phyloP scores from a whole-genome alignment of 106 monocot species.

The Dioscorea zingiberensis region DNA sequence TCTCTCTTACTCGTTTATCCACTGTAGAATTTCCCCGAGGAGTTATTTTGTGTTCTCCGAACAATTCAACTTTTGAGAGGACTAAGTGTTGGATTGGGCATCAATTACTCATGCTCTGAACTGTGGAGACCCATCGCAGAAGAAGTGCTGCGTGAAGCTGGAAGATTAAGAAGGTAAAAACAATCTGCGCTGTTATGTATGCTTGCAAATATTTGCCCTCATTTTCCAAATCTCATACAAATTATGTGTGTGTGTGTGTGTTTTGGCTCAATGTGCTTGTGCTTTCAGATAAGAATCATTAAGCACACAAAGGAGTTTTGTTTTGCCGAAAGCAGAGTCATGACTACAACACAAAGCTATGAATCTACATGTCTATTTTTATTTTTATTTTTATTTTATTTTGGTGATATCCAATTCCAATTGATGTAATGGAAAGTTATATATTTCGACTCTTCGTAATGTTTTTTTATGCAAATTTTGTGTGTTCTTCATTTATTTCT shows the following conservation, averaged over 20 bases:
- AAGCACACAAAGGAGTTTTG: no score
- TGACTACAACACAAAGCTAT: background rate
- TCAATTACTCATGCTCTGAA: slow-evolving; percentile 76
- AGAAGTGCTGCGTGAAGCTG: slow-evolving; percentile 64
- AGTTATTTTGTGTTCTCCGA: slow-evolving; percentile 81
- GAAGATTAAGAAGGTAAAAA: slow-evolving; percentile 43
- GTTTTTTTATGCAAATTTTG: no score
- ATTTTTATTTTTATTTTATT: background rate
- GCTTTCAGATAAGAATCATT: no score
- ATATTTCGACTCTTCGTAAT: no score
- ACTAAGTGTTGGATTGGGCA: slow-evolving; percentile 83
- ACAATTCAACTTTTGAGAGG: slow-evolving; percentile 91
- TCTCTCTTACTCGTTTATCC: background rate
- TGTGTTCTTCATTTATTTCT: no score
- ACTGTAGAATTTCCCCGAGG: slow-evolving; percentile 84
- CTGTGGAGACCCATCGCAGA: slow-evolving; percentile 94
- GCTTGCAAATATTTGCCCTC: no score
- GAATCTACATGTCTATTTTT: background rate
- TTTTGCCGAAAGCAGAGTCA: background rate
- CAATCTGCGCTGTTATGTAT: background rate
- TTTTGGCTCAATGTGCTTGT: no score
- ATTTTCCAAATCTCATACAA: no score
- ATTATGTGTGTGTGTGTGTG: no score
- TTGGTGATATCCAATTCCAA: background rate
- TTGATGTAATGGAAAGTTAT: no score